Evolutionary conservation across 768 basidiomycete genomes (phyloP).

Genomic region (Suillus americanus): DNA sequence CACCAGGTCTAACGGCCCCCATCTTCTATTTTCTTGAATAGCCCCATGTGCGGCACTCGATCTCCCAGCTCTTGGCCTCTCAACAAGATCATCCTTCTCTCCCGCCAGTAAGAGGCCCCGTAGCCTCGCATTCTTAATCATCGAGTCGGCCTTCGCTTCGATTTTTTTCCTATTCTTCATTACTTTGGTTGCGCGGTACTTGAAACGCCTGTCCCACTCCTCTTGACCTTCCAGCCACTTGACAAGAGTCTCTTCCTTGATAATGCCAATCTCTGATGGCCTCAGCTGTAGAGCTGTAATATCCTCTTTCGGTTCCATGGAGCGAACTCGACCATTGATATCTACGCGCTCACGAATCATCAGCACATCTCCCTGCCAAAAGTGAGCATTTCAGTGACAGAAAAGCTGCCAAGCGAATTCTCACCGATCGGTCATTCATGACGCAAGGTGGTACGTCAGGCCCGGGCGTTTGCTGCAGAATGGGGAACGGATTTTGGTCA

Average conservation of each 20-base stretch:
- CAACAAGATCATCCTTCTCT: not conserved
- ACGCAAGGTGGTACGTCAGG: not conserved
- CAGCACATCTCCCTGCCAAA: conserved; percentile 22
- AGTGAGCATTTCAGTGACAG: not conserved
- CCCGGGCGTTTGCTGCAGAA: conserved; percentile 13
- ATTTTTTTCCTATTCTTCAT: conserved; percentile 44
- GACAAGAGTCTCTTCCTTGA: conserved; percentile 70
- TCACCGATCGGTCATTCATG: not conserved
- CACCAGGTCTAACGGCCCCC: conserved; percentile 59
- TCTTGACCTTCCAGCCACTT: conserved; percentile 66
- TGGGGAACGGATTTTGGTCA: conserved; percentile 47
- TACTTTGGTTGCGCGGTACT: conserved; percentile 39
- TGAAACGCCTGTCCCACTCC: conserved; percentile 59
- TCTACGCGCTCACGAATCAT: conserved; percentile 79
- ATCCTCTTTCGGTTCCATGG: conserved; percentile 60
- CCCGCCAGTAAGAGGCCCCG: conserved; percentile 41
- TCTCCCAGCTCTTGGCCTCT: conserved; percentile 5
- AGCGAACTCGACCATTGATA: conserved; percentile 54
- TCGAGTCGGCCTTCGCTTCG: conserved; percentile 41
- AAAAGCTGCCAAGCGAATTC: not conserved
- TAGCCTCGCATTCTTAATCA: conserved; percentile 44
- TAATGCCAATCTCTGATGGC: conserved; percentile 59
- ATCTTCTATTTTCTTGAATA: conserved; percentile 42
- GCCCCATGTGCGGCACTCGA: conserved; percentile 15
- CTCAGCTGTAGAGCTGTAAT: conserved; percentile 54